Evolutionary conservation across 768 basidiomycete species (phyloP), one percentile per base, ranked within the genome.

Genomic region (Saitozyma sp.): DNA sequence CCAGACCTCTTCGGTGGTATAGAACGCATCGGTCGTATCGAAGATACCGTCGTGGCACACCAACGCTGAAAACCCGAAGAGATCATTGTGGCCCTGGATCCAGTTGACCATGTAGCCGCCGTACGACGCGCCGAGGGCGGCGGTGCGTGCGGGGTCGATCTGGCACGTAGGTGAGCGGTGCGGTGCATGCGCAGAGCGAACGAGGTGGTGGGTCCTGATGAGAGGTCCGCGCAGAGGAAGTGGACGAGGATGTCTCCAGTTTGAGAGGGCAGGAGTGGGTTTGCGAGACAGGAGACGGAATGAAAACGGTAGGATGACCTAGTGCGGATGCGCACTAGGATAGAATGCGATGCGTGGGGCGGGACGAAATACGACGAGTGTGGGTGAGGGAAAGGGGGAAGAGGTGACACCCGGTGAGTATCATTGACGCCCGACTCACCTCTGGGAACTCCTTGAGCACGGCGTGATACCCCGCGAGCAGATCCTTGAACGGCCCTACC

Each of bases 51-150:
- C 95, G 72, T 98, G 95, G 69, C 87, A 88, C 11, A 94, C 85
- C 49, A 97, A 83, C 5, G 92, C 91, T 81, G 94, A 96, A 84
- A 98, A 96, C 19, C 85, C 84, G 75, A 92, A 92, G 3, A 85
- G 87, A 65, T 83, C 91, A 69, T 95, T 92, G 9, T 96, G 91
- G 0, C 92, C 91, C 80, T 95, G 90, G 58, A 96, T 93, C 91
- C 91, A 96, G 78, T 92, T 95, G 54, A 63, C 60, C 77, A 80
- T 80, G 69, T 71, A 81, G 0, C 80, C 92, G 43, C 91, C 91
- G 83, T 88, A 92, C 61, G 87, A 88, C 6, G 87, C 90, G 4
- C 92, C 92, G 50, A 90, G 88, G 1, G 76, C 79, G 8, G 78
- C 82, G 9, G 78, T 80, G 1, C 82, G 61, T 45, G 78, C 70